Conservation (phyloP, 306 rosid genomes). For the barrel medic (Medicago truncatula) region MtrunA17r5.0-ANR NC_053047.1:28001-28500, state of each 20-base stretch:
- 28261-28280: slow-evolving; percentile 53
- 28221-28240: slow-evolving; percentile 52
- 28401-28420: slow-evolving; percentile 71
- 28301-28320: slow-evolving; percentile 10
- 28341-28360: slow-evolving; percentile 15
- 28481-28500: background rate
- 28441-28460: slow-evolving; percentile 43
- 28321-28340: background rate
- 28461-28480: slow-evolving; percentile 8
- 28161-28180: background rate
- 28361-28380: slow-evolving; percentile 87
- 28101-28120: no score
- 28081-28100: no score
- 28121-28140: background rate
- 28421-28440: slow-evolving; percentile 75
- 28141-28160: background rate
- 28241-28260: slow-evolving; percentile 55
- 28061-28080: background rate
- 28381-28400: slow-evolving; percentile 36
- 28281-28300: slow-evolving; percentile 35
- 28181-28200: background rate
- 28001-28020: slow-evolving; percentile 33
- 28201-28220: slow-evolving; percentile 36
- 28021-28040: no score
- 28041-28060: no score